A percentile compares a stretch with the other conserved stretches of the same genome.
These are phyloP conservation scores for Lophiotrema nucula DNA, from an alignment of 495 filamentous ascomycete genomes.

Conservation along the genomic window DNA sequence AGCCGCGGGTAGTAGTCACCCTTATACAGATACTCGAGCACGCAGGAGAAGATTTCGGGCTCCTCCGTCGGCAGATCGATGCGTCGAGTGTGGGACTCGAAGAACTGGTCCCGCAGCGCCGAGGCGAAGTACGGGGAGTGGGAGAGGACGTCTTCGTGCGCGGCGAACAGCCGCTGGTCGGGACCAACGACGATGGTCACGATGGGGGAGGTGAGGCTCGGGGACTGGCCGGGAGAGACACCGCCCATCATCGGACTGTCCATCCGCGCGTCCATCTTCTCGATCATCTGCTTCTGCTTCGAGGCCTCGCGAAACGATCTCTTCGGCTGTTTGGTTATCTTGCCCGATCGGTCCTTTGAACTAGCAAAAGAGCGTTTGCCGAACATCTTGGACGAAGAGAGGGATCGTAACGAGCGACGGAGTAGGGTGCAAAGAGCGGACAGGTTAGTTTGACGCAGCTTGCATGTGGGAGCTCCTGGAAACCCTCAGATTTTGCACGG, in stretches of 20 bases:
- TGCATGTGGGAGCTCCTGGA: constrained; percentile 39
- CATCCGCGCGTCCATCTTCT: constrained; percentile 46
- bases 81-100: constrained; percentile 54
- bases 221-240: constrained; percentile 50
- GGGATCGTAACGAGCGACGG: constrained; percentile 40
- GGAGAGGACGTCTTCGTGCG: constrained; percentile 65
- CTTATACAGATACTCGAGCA: constrained; percentile 71
- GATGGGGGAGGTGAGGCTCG: constrained; percentile 68
- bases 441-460: constrained; percentile 39
- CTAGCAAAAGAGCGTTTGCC: constrained; percentile 69
- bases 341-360: constrained; percentile 71
- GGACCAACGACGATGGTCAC: constrained; percentile 76
- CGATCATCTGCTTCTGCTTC: constrained; percentile 70
- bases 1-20: constrained; percentile 62
- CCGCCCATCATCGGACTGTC: constrained; percentile 52
- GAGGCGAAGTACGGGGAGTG: constrained; percentile 59
- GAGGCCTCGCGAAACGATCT: constrained; percentile 68
- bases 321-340: constrained; percentile 71
- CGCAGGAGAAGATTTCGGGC: constrained; percentile 63
- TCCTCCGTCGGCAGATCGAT: constrained; percentile 63
- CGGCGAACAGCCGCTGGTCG: constrained; percentile 76
- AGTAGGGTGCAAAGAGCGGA: constrained; percentile 28
- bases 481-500: constrained; percentile 34
- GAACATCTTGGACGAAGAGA: constrained; percentile 64
- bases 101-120: constrained; percentile 56